Evolutionary conservation across 345 rosid genomes (phyloP).

Genomic region (Populus simonii): DNA sequence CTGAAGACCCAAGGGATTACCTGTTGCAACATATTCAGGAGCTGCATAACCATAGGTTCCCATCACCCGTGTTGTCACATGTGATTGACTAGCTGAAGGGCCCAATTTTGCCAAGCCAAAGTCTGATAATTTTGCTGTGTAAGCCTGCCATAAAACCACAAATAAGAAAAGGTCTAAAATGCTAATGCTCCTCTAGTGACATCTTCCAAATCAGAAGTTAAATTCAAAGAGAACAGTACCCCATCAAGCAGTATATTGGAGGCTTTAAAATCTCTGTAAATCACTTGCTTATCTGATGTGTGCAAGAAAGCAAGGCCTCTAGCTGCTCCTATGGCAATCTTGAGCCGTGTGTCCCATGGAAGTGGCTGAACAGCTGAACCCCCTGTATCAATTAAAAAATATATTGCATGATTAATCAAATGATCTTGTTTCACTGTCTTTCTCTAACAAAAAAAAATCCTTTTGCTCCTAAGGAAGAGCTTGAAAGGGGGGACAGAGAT

Average conservation of each 20-base stretch:
- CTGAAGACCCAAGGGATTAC: constrained; percentile 29
- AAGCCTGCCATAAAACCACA: constrained; percentile 48
- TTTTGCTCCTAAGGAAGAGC: neutral
- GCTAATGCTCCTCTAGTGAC: neutral
- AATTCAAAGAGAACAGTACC: constrained; percentile 37
- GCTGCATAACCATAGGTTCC: constrained; percentile 96
- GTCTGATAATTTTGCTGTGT: constrained; percentile 84
- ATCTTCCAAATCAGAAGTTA: neutral
- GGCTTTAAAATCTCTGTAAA: constrained; percentile 91
- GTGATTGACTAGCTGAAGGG: constrained; percentile 95
- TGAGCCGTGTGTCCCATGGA: constrained; percentile 68
- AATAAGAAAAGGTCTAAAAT: neutral
- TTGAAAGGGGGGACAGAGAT: neutral
- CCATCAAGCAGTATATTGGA: constrained; percentile 87
- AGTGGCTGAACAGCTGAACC: constrained; percentile 81
- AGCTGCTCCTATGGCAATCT: constrained; percentile 80
- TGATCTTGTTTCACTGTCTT: neutral
- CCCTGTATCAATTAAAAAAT: constrained; percentile 38
- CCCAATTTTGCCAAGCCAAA: constrained; percentile 94
- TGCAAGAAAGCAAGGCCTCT: constrained; percentile 77
- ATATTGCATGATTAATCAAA: neutral
- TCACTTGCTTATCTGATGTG: constrained; percentile 77
- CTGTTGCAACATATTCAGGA: constrained; percentile 96
- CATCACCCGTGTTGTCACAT: constrained; percentile 90
- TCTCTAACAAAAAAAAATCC: neutral